Percentiles rank a stretch among this genome's conserved stretches.
Evolutionary conservation across 1,139 yeast species (phyloP).

Genomic region (Lodderomyces theae): DNA sequence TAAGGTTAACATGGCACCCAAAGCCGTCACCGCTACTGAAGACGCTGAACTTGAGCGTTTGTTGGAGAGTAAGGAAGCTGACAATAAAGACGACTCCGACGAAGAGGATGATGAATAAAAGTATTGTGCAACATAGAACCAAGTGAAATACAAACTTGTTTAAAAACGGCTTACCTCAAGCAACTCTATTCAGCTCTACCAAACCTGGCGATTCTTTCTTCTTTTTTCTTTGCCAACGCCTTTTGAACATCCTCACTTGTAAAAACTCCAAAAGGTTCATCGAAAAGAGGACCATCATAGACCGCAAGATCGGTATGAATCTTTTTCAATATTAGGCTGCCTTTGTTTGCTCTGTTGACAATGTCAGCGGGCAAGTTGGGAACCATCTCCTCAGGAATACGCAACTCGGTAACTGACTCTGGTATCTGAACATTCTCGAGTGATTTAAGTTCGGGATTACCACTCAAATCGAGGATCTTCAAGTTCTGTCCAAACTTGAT

Average conservation of each 20-base stretch:
- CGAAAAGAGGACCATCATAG: background rate
- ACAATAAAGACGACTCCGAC: slow-evolving; percentile 39
- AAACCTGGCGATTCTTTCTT: background rate
- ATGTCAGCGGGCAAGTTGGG: slow-evolving; percentile 38
- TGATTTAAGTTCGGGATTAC: slow-evolving; percentile 40
- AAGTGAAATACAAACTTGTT: background rate
- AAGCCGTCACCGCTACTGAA: slow-evolving; percentile 97
- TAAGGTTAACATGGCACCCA: slow-evolving; percentile 95
- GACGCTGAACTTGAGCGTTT: slow-evolving; percentile 97
- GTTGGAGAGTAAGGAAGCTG: slow-evolving; percentile 58
- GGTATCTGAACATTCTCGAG: slow-evolving; percentile 41
- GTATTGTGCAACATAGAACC: background rate
- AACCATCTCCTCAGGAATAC: slow-evolving; percentile 36
- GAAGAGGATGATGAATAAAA: slow-evolving; percentile 29
- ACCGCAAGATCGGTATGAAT: slow-evolving; percentile 14
- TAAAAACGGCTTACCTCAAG: slow-evolving; percentile 2
- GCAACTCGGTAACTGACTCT: slow-evolving; percentile 35
- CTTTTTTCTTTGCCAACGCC: background rate
- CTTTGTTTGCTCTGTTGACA: slow-evolving; percentile 42
- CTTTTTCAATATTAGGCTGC: slow-evolving; percentile 29
- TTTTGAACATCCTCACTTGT: background rate
- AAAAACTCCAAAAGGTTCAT: background rate
- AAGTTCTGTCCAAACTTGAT: slow-evolving; percentile 37
- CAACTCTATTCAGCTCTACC: background rate
- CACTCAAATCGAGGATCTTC: slow-evolving; percentile 39